Base-by-base conservation (phyloP, 306 rosid species). In the Rubus idaeus region DNA sequence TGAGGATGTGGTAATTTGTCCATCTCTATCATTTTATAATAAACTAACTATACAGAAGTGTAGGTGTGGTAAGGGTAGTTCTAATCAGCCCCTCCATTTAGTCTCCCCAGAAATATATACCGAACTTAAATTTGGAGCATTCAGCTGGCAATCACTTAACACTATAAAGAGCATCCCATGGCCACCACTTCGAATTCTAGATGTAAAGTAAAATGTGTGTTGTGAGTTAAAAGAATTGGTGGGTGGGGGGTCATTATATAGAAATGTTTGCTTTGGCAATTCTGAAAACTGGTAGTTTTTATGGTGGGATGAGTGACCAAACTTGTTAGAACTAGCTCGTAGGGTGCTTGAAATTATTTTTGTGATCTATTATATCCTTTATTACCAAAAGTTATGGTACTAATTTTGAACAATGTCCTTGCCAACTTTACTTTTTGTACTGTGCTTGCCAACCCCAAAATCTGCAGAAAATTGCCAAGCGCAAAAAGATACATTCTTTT, bases 401-500 rank as follows among this genome's bases (percentile, higher is more conserved):
- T 23, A 3, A 11, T 8, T 7, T 73, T 61, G 67, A 50, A 10
- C 42, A 30, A 6, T 0, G 21, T 60, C 17, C 8, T 61, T 4
- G 35, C 64, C 23, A 8, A 12, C 9, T 5, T 30, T 62, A 26
- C 0, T 26, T 12, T 62, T 61, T 26, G 51, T 82, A 70, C 63
- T 70, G 49, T 82, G 21, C 62, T 75, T 82, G 46, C 68, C 70
- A 51, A 79, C 79, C 76, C 30, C 64, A 23, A 63, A 72, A 51
- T 81, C 71, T 76, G 44, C 92, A 95, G 99, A 95, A 89, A 92
- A 75, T 82, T 26, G 67, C 97, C 73, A 95, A 95, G 74, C 92
- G 96, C 17, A 95, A 95, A 91, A 95, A 95, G 86, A 92, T 95
- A 85, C 99, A 95, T 49, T 86, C 99, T 68, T 95, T 90, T 78